Percentiles rank a stretch among this genome's conserved stretches.
phyloP scores from a whole-genome alignment of 306 rosid species.

The Medicago arabica region DNA sequence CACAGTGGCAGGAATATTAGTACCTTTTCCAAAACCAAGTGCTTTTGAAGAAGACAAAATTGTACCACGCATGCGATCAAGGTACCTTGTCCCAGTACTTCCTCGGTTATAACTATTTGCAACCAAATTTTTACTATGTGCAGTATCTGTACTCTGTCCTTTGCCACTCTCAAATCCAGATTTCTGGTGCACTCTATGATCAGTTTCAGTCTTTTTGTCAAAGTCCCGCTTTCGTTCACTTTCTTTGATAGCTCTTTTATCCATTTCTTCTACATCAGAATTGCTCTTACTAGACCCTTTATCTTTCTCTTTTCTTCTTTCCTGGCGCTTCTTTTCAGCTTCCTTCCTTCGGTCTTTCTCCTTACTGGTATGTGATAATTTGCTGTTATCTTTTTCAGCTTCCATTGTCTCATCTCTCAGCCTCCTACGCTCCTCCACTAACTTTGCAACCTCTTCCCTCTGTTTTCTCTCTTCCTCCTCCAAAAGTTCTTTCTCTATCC shows the following conservation, averaged over 20 bases:
- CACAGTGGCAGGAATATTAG: conserved; percentile 48
- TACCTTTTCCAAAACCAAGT: conserved; percentile 83
- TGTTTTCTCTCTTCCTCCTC: conserved; percentile 99
- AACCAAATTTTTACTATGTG: conserved; percentile 54
- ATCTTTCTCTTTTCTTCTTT: conserved; percentile 87
- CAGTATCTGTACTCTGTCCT: conserved; percentile 59
- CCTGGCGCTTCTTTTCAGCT: conserved; percentile 88
- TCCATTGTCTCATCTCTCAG: conserved; percentile 90
- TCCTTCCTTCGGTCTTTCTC: conserved; percentile 83
- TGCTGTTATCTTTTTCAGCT: conserved; percentile 72
- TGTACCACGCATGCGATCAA: conserved; percentile 96
- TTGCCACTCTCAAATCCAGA: conserved; percentile 63
- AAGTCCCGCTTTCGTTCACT: conserved; percentile 69
- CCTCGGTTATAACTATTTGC: conserved; percentile 60
- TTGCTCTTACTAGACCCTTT: conserved; percentile 93
- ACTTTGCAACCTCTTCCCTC: conserved; percentile 95
- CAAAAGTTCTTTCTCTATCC: conserved; percentile 88
- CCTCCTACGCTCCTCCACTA: conserved; percentile 96
- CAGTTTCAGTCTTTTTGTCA: conserved; percentile 71
- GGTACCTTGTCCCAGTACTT: conserved; percentile 84
- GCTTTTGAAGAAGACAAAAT: conserved; percentile 90
- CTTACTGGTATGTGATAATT: conserved; percentile 54
- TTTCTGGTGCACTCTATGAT: conserved; percentile 67
- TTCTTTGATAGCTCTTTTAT: conserved; percentile 79
- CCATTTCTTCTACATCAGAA: conserved; percentile 93